Evolutionary conservation across 331 rosid genomes (phyloP), one percentile per base, ranked within the genome.

Genomic region (Pyrus hybrid): DNA sequence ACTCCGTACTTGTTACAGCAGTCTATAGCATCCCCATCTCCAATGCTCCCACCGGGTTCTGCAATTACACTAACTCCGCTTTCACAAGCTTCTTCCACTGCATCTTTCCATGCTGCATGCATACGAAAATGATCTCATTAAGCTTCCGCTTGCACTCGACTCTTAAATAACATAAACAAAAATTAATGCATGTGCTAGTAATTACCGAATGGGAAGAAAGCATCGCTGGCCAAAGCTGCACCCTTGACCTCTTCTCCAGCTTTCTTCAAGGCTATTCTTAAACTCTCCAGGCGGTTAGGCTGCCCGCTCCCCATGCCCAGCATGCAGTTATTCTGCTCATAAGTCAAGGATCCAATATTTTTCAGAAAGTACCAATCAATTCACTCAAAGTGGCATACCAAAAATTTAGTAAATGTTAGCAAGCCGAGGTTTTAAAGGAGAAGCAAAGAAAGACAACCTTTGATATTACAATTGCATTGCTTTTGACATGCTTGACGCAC

Each of bases 291-390:
- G 64, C 99, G 96, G 83, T 91, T 94, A 3, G 98, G 98, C 80
- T 91, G 96, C 70, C 99, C 99, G 18, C 97, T 91, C 73, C 99
- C 99, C 97, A 90, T 94, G 33, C 99, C 99, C 84, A 94, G 60
- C 95, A 94, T 94, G 35, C 92, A 85, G 76, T 94, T 87, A 71
- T 91, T 83, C 99, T 91, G 89, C 81, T 71, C 77, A 83, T 75
- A 65, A 12, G 32, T 75, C 20, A 65, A 49, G 65, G 20, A 79
- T 79, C 16, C 61, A 58, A 62, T 78, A 17, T 64, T 47, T 14
- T 2, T 63, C 16, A 1, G 18, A 54, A 28, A 69, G 30, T 21
- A 25, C 35, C 63, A 35, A 35, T 17, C 25, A 69, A 21, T 62
- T 63, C 57, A 18, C 23, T 28, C 37, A 49, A 32, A 43, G 2